Evolutionary conservation across 352 stramenopile genomes (phyloP), one percentile per base, ranked within the genome.

Genomic region (Phytophthora pluvialis): DNA sequence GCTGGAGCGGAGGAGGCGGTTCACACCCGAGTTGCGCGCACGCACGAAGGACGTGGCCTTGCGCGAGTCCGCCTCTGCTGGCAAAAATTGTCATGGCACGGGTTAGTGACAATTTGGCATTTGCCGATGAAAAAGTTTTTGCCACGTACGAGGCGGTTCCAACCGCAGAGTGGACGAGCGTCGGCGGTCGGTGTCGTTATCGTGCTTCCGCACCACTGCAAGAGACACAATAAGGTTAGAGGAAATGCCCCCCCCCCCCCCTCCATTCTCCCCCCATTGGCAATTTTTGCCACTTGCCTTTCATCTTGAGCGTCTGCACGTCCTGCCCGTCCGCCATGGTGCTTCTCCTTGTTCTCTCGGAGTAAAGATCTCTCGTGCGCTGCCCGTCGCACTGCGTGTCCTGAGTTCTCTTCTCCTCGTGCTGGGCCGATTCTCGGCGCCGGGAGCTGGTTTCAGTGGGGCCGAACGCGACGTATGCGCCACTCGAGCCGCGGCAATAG

Each of bases 281-380:
- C 36, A 52, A 29, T 16, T 16, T 39, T 44, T 46, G 58, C 36
- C 29, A 88, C 52, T 58, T 58, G 29, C 78, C 76, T 75, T 77
- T 81, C 61, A 77, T 82, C 73, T 83, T 80, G 54, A 88, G 79
- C 43, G 77, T 85, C 64, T 81, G 76, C 42, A 85, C 74, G 28
- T 78, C 70, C 26, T 75, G 59, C 7, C 64, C 64, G 62, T 81
- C 71, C 33, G 70, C 54, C 73, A 81, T 81, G 35, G 11, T 64
- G 51, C 29, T n/a, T 56, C 9, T 44, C 16, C 25, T 29, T 8
- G 15, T 40, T 29, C 29, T 40, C 28, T 38, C 11, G 13, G 5
- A n/a, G 45, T 33, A 43, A 44, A 28, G 13, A 4, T 42, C 6
- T 57, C 25, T 47, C 16, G 21, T 36, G 49, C 25, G 15, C 25